Evolutionary conservation across 2,329 filamentous ascomycete species (phyloP).

Genomic region (Pseudonectria buxi): DNA sequence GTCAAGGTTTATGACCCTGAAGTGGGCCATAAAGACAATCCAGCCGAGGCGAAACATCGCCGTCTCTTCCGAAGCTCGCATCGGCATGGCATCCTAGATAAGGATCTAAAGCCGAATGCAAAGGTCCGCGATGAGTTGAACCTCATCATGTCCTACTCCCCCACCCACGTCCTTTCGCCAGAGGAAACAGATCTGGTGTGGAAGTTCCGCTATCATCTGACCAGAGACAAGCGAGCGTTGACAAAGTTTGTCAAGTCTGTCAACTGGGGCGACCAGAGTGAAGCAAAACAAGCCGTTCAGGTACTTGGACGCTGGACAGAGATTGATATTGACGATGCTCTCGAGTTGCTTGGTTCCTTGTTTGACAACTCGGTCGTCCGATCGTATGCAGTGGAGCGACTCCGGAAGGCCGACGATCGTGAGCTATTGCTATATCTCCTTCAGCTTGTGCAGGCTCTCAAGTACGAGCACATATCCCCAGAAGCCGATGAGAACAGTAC

Average conservation of each 20-base stretch:
- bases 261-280: constrained; percentile 80
- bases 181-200: constrained; percentile 96
- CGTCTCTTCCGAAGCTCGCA: constrained; percentile 83
- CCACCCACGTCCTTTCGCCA: constrained; percentile 77
- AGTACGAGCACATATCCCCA: constrained; percentile 74
- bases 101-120: constrained; percentile 91
- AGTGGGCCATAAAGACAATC: constrained; percentile 81
- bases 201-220: constrained; percentile 94
- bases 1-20: constrained; percentile 92
- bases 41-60: constrained; percentile 90
- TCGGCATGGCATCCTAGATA: constrained; percentile 87
- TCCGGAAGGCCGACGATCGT: constrained; percentile 87
- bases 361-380: constrained; percentile 85
- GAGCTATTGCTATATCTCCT: constrained; percentile 87
- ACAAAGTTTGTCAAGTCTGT: constrained; percentile 99
- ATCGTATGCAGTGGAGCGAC: constrained; percentile 84
- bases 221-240: constrained; percentile 81
- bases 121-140: constrained; percentile 94
- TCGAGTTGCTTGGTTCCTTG: constrained; percentile 86
- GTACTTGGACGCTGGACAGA: constrained; percentile 91
- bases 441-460: constrained; percentile 91
- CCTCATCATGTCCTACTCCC: constrained; percentile 82
- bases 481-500: constrained; percentile 49
- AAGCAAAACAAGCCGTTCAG: constrained; percentile 83
- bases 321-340: constrained; percentile 92